Evolutionary conservation across 768 basidiomycete species (phyloP).

Genomic region (Mycena haematopus): DNA sequence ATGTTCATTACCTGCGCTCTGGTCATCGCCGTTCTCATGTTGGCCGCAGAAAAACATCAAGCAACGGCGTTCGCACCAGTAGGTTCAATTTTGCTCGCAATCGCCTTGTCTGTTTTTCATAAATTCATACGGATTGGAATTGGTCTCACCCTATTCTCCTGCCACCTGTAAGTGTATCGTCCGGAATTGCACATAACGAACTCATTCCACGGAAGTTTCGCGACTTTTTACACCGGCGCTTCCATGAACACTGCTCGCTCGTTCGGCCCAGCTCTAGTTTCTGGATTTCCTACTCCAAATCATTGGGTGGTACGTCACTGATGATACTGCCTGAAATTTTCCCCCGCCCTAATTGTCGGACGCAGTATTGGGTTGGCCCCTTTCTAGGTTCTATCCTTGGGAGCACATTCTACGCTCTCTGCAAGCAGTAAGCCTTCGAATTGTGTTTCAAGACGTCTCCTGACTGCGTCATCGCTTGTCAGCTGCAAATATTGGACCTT

Average conservation of each 20-base stretch:
- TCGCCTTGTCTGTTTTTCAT: slow-evolving; percentile 7
- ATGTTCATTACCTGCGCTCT: slow-evolving; percentile 71
- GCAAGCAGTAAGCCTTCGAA: slow-evolving; percentile 50
- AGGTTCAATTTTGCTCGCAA: slow-evolving; percentile 14
- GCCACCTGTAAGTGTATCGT: slow-evolving; percentile 56
- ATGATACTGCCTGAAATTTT: not conserved
- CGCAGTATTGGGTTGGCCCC: slow-evolving; percentile 75
- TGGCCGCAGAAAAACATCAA: slow-evolving; percentile 74
- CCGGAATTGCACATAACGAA: not conserved
- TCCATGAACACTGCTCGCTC: slow-evolving; percentile 73
- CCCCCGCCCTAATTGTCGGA: slow-evolving; percentile 12
- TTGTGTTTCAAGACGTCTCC: not conserved
- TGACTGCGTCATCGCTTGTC: slow-evolving; percentile 9
- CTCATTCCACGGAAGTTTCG: slow-evolving; percentile 47
- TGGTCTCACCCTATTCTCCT: slow-evolving; percentile 67
- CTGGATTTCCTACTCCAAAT: slow-evolving; percentile 55
- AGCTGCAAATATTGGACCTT: slow-evolving; percentile 61
- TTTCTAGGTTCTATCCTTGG: slow-evolving; percentile 69
- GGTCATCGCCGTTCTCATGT: slow-evolving; percentile 71
- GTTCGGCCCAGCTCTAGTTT: slow-evolving; percentile 73
- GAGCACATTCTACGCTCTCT: slow-evolving; percentile 58
- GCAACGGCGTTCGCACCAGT: slow-evolving; percentile 75
- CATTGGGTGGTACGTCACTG: slow-evolving; percentile 68
- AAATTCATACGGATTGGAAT: slow-evolving; percentile 56
- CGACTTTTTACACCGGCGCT: slow-evolving; percentile 68